These are phyloP conservation scores for Vicia villosa DNA, from an alignment of 306 rosid genomes.

Conservation along the genomic window DNA sequence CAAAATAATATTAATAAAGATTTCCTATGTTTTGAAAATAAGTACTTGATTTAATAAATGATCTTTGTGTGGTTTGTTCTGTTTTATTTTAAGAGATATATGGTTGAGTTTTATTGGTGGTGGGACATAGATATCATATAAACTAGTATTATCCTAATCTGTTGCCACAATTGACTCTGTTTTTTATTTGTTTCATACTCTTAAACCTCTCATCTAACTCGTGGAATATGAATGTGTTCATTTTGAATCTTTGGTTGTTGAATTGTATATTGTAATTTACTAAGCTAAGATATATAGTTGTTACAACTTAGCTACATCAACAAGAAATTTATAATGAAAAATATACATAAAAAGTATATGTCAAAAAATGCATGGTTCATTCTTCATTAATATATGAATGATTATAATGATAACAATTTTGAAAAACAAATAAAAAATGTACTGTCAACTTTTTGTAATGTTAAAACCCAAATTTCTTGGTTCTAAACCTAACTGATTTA, in stretches of 20 bases:
- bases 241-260: constrained; percentile 22
- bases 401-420: too few relatives aligned
- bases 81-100: constrained; percentile 10
- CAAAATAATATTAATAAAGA: too few relatives aligned
- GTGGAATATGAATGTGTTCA: constrained; percentile 9
- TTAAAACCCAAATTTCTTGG: too few relatives aligned
- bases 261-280: background rate
- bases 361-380: too few relatives aligned
- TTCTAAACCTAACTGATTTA: too few relatives aligned
- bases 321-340: too few relatives aligned
- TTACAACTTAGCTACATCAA: too few relatives aligned
- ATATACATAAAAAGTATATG: too few relatives aligned
- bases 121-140: constrained; percentile 6
- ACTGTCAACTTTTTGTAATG: too few relatives aligned
- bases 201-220: background rate
- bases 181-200: background rate
- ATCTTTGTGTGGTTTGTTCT: background rate
- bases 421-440: too few relatives aligned
- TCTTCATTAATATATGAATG: too few relatives aligned
- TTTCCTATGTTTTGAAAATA: constrained; percentile 16
- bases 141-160: background rate
- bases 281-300: too few relatives aligned
- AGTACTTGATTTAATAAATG: constrained; percentile 19
- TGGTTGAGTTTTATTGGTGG: constrained; percentile 22
- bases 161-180: background rate